phyloP scores from a whole-genome alignment of 1,284 basidiomycete genomes.

The Ustilago loliicola region DNA sequence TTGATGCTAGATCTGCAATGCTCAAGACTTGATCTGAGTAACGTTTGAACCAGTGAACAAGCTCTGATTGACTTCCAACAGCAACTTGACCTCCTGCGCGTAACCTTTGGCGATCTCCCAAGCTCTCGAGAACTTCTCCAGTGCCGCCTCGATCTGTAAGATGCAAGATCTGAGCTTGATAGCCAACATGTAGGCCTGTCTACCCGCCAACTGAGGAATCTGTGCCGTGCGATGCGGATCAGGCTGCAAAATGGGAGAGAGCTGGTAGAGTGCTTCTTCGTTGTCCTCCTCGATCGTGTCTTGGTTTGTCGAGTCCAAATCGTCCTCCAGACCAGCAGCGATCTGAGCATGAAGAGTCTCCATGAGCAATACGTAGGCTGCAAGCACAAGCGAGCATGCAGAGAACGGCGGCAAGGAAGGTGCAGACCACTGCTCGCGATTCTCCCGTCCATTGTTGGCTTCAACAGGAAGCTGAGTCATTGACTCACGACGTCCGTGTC shows the following conservation, averaged over 20 bases:
- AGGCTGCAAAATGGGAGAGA: slow-evolving; percentile 41
- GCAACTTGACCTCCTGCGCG: slow-evolving; percentile 43
- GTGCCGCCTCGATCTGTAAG: slow-evolving; percentile 45
- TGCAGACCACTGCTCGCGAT: slow-evolving; percentile 49
- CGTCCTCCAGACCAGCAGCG: slow-evolving; percentile 35
- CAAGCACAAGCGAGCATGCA: slow-evolving; percentile 60
- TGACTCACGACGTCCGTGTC: slow-evolving; percentile 46
- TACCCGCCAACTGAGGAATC: slow-evolving; percentile 27
- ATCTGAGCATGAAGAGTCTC: slow-evolving; percentile 59
- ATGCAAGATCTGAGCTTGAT: slow-evolving; percentile 40
- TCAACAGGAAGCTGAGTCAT: slow-evolving; percentile 37
- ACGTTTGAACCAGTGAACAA: slow-evolving; percentile 27
- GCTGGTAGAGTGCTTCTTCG: slow-evolving; percentile 27
- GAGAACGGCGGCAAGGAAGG: slow-evolving; percentile 59
- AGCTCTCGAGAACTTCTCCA: slow-evolving; percentile 47
- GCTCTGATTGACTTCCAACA: slow-evolving; percentile 50
- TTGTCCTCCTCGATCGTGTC: slow-evolving; percentile 24
- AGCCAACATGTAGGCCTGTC: slow-evolving; percentile 38
- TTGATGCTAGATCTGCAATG: background rate
- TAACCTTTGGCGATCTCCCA: slow-evolving; percentile 55
- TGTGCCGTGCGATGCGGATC: slow-evolving; percentile 31
- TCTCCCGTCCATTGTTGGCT: slow-evolving; percentile 26
- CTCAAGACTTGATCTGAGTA: slow-evolving; percentile 22
- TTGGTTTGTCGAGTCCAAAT: slow-evolving; percentile 32
- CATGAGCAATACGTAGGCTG: slow-evolving; percentile 61